Conservation (phyloP, 768 basidiomycete species). For the Lactarius indigo region DNA sequence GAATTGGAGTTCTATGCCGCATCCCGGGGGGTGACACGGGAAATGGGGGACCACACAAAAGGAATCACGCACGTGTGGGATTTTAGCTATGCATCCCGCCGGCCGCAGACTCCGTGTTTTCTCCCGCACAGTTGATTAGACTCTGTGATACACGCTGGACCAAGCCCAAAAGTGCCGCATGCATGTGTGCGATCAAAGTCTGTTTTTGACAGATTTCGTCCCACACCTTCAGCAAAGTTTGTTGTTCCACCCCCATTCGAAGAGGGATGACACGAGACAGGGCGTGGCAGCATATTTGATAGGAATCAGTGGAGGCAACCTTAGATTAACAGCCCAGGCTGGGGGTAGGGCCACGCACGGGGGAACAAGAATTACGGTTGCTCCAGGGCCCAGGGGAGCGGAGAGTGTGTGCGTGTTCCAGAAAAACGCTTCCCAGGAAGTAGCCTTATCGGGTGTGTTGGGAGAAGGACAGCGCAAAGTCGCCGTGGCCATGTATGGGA, state of each 20-base stretch:
- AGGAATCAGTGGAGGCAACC: slow-evolving; percentile 7
- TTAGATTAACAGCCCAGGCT: neutral
- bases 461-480: neutral
- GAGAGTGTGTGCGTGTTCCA: slow-evolving; percentile 3
- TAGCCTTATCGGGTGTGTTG: slow-evolving; percentile 9
- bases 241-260: neutral
- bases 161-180: neutral
- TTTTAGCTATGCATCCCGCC: slow-evolving; percentile 6
- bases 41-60: neutral
- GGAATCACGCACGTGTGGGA: neutral
- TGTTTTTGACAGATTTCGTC: neutral
- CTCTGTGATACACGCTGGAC: neutral
- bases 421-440: slow-evolving; percentile 5
- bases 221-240: neutral
- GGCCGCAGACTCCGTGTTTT: neutral
- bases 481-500: slow-evolving; percentile 1
- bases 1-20: too few species aligned
- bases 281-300: neutral
- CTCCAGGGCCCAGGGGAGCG: slow-evolving; percentile 21
- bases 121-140: neutral
- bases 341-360: neutral
- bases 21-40: neutral
- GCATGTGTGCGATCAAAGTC: neutral
- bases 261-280: neutral
- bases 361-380: neutral